These are phyloP conservation scores for Candida xyloterini DNA, from an alignment of 805 yeast species.

Conservation along the genomic window DNA sequence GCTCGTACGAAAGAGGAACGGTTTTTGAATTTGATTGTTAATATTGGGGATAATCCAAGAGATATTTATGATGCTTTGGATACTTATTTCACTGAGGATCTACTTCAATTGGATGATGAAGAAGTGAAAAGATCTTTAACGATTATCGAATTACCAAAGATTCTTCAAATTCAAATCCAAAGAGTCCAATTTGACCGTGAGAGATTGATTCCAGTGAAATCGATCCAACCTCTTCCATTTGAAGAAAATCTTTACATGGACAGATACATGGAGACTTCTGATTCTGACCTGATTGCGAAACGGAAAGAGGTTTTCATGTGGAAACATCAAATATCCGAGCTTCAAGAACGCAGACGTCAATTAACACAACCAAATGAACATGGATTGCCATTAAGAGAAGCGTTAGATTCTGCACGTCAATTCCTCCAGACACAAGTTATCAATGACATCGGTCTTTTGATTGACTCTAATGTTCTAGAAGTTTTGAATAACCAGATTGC, in stretches of 20 bases:
- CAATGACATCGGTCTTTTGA: constrained; percentile 34
- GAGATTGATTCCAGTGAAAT: constrained; percentile 71
- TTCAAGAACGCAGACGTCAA: constrained; percentile 42
- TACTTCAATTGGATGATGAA: constrained; percentile 66
- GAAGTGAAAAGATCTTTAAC: constrained; percentile 71
- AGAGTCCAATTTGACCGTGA: constrained; percentile 86
- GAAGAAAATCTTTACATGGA: constrained; percentile 79
- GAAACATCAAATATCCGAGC: constrained; percentile 50
- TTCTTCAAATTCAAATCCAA: constrained; percentile 89
- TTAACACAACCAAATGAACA: constrained; percentile 46
- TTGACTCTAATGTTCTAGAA: constrained; percentile 46
- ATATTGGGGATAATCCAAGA: constrained; percentile 83
- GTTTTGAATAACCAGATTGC: constrained; percentile 46
- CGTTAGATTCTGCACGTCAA: constrained; percentile 53
- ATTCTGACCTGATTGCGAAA: constrained; percentile 48
- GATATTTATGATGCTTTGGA: constrained; percentile 90
- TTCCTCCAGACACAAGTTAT: constrained; percentile 47
- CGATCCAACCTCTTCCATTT: constrained; percentile 78
- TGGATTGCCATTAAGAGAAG: constrained; percentile 48
- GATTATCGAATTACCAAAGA: constrained; percentile 68
- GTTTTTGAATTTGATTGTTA: constrained; percentile 77
- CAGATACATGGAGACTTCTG: constrained; percentile 73
- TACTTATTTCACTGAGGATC: constrained; percentile 73
- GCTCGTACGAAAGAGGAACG: constrained; percentile 63
- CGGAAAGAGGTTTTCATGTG: constrained; percentile 59